Percentiles rank a stretch among this genome's conserved stretches.
These are phyloP conservation scores for Saxispiralis lemnorum DNA, from an alignment of 495 filamentous ascomycete species.

Conservation along the genomic window DNA sequence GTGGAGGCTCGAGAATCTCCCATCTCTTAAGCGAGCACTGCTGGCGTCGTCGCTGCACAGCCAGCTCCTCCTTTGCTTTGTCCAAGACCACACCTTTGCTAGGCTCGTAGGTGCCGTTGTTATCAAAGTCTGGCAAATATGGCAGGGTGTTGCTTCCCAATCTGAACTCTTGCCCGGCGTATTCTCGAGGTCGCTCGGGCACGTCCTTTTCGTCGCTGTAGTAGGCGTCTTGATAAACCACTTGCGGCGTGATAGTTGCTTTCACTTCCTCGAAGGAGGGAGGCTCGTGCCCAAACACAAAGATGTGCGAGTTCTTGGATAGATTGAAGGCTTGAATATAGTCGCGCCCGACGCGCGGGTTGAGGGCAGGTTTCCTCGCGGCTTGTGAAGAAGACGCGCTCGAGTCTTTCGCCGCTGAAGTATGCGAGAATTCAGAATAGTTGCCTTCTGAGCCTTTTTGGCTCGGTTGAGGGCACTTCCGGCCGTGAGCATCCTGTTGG, in stretches of 20 bases:
- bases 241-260: constrained; percentile 27
- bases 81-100: constrained; percentile 31
- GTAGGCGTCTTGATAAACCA: constrained; percentile 72
- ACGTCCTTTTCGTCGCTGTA: constrained; percentile 81
- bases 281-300: constrained; percentile 19
- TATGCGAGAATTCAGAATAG: not conserved
- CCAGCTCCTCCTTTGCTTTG: constrained; percentile 31
- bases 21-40: constrained; percentile 42
- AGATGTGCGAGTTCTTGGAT: not conserved
- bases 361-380: not conserved
- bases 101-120: constrained; percentile 38
- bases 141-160: constrained; percentile 56
- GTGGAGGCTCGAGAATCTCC: constrained; percentile 49
- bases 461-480: constrained; percentile 12
- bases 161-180: constrained; percentile 75
- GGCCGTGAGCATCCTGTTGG: constrained; percentile 32
- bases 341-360: constrained; percentile 16
- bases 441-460: not conserved
- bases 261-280: constrained; percentile 21
- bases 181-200: constrained; percentile 60
- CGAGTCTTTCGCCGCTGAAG: not conserved
- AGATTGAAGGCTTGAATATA: constrained; percentile 16
- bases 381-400: not conserved
- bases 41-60: constrained; percentile 32
- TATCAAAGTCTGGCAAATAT: constrained; percentile 65